Conservation (phyloP, 2,329 filamentous ascomycete species). For the Fusarium compactum region DNA sequence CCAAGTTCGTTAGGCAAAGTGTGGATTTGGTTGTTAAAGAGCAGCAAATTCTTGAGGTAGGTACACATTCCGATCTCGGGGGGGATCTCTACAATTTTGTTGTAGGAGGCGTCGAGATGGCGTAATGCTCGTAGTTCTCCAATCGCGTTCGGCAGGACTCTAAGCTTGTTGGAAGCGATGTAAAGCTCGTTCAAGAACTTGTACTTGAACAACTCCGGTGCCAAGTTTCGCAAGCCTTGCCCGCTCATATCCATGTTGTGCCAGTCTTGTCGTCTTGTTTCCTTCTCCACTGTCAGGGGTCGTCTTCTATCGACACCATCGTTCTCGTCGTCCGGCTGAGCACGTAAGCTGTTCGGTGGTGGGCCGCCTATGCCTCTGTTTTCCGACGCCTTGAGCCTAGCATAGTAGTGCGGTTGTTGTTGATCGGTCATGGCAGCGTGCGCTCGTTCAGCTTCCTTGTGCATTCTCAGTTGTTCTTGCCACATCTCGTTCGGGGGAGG, state of each 20-base stretch:
- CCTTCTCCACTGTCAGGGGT: constrained; percentile 74
- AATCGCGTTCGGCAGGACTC: constrained; percentile 81
- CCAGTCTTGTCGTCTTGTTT: constrained; percentile 84
- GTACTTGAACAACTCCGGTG: constrained; percentile 85
- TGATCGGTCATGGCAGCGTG: constrained; percentile 78
- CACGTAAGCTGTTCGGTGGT: constrained; percentile 61
- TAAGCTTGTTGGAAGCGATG: constrained; percentile 91
- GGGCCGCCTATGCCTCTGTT: constrained; percentile 74
- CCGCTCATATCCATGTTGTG: constrained; percentile 93
- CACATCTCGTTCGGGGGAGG: constrained; percentile 77
- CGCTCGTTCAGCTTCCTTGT: constrained; percentile 79
- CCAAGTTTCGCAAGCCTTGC: constrained; percentile 89
- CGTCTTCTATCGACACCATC: constrained; percentile 69
- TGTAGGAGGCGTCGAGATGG: constrained; percentile 89
- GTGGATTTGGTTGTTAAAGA: constrained; percentile 91
- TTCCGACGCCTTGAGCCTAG: constrained; percentile 75
- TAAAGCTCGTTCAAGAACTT: constrained; percentile 92
- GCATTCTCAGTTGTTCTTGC: constrained; percentile 86
- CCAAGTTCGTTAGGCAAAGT: constrained; percentile 88
- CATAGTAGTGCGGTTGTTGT: constrained; percentile 77
- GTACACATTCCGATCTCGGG: constrained; percentile 97
- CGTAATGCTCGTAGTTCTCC: constrained; percentile 84
- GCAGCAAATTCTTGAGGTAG: constrained; percentile 83
- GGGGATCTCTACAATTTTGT: constrained; percentile 84
- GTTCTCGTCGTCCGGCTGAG: constrained; percentile 63